Base-by-base conservation (phyloP, 2,329 filamentous ascomycete species). In the Polytolypa hystricis region DNA sequence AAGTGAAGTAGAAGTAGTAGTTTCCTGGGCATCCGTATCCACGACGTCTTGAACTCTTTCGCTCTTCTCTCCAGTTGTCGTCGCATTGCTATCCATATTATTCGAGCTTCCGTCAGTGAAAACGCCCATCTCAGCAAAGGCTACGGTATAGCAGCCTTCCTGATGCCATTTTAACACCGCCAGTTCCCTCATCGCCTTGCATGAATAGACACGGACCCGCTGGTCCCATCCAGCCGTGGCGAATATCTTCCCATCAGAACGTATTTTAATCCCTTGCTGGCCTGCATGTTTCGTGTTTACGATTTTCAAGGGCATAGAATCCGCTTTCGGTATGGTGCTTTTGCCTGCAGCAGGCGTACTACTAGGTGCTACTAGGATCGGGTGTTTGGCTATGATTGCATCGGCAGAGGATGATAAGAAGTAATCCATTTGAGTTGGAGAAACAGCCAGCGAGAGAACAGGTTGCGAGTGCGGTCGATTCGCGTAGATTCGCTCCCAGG, bases 161-260 rank as follows among this genome's bases (percentile, higher is more conserved):
- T 81, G 78, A 59, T 96, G 91, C 89, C 89, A 96, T 59, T 93
- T 93, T 44, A 96, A 64, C 37, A 95, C 85, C 0, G 89, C 91
- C 8, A 96, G 60, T 58, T 96, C 87, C 51, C 80, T 83, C 67
- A 96, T 70, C 0, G 77, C 81, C 58, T 81, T 85, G 31, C 71
- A 63, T 3, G 81, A 81, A 57, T 96, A 98, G 1, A 96, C 77
- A 6, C 91, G 70, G 1, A 87, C 67, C 32, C 78, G 75, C 1
- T 77, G 72, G 57, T 98, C 91, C 91, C 91, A 98, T 3, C 91
- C 91, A 0, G 84, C 89, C 0, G 89, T 96, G 3, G 82, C 84
- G 45, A 95, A 81, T 3, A 98, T 71, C 44, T 74, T 80, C 2
- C 78, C 82, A 55, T 98, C 91, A 2, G 77, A 79, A 10, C 91